These are phyloP conservation scores for Lagenidium giganteum DNA, from an alignment of 352 stramenopile genomes.

Conservation along the genomic window DNA sequence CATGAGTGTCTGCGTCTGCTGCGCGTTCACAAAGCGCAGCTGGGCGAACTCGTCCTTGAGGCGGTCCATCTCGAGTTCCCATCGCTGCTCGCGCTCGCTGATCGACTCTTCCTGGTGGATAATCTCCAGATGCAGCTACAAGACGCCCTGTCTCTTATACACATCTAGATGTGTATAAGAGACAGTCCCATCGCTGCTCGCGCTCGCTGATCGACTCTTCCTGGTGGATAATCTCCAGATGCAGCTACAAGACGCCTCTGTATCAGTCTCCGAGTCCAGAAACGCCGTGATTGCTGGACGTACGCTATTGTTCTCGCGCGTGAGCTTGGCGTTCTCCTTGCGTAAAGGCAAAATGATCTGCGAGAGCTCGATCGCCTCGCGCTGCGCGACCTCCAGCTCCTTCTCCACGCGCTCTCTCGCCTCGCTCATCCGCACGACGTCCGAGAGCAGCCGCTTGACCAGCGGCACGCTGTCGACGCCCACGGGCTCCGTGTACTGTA, in stretches of 20 bases:
- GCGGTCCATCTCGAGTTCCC: slow-evolving; percentile 58
- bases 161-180: no score
- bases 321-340: slow-evolving; percentile 72
- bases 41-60: slow-evolving; percentile 68
- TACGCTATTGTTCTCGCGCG: slow-evolving; percentile 76
- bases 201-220: slow-evolving; percentile 66
- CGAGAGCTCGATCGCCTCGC: slow-evolving; percentile 55
- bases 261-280: background rate
- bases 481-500: slow-evolving; percentile 61
- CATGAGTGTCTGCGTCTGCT: slow-evolving; percentile 42
- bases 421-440: slow-evolving; percentile 32
- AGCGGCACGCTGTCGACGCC: slow-evolving; percentile 54
- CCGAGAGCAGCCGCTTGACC: slow-evolving; percentile 46
- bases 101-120: slow-evolving; percentile 80
- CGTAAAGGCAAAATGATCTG: slow-evolving; percentile 67
- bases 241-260: slow-evolving; percentile 3
- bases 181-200: slow-evolving; percentile 46
- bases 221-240: slow-evolving; percentile 78
- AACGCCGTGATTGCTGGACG: background rate
- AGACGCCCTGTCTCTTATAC: no score
- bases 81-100: slow-evolving; percentile 54
- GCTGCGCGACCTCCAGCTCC: slow-evolving; percentile 45
- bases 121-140: slow-evolving; percentile 66
- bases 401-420: slow-evolving; percentile 27
- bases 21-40: slow-evolving; percentile 58